These are phyloP conservation scores for Xylaria sp. DNA, from an alignment of 2,329 filamentous ascomycete species.

Conservation along the genomic window DNA sequence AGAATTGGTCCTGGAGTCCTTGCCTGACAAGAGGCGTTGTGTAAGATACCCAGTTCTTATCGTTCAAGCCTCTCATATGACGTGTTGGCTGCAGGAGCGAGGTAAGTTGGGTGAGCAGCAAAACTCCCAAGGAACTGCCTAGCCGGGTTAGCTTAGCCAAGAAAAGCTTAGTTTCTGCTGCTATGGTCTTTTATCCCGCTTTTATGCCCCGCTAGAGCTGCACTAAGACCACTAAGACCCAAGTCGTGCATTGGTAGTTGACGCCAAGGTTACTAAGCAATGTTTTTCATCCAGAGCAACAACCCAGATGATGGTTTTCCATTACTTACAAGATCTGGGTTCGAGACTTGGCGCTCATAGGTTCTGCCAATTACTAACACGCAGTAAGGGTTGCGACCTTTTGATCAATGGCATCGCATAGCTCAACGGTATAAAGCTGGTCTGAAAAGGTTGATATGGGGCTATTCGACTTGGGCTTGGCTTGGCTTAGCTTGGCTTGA, in stretches of 20 bases:
- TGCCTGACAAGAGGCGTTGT: neutral
- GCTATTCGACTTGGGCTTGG: neutral
- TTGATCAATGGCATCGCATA: neutral
- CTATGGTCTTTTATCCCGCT: slow-evolving; percentile 15
- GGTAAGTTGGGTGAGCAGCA: slow-evolving; percentile 2
- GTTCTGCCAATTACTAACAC: neutral
- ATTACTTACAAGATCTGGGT: neutral
- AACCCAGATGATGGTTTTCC: neutral
- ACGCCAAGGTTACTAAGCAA: neutral
- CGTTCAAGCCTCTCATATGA: slow-evolving; percentile 19
- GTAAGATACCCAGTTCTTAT: neutral
- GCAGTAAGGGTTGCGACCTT: neutral
- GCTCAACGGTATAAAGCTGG: too few species aligned
- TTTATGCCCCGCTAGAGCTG: neutral
- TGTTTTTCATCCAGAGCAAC: too few species aligned
- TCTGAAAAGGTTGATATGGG: neutral
- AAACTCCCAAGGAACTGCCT: slow-evolving; percentile 5
- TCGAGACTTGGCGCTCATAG: neutral
- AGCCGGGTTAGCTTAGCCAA: slow-evolving; percentile 18
- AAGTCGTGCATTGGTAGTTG: neutral
- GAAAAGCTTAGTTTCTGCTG: slow-evolving; percentile 11
- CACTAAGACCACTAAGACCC: neutral
- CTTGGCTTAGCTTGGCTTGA: slow-evolving; percentile 2
- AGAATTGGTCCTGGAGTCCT: neutral
- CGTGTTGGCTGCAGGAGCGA: slow-evolving; percentile 21